phyloP scores from a whole-genome alignment of 305 asterid species.

The Fraxinus latifolia region DNA sequence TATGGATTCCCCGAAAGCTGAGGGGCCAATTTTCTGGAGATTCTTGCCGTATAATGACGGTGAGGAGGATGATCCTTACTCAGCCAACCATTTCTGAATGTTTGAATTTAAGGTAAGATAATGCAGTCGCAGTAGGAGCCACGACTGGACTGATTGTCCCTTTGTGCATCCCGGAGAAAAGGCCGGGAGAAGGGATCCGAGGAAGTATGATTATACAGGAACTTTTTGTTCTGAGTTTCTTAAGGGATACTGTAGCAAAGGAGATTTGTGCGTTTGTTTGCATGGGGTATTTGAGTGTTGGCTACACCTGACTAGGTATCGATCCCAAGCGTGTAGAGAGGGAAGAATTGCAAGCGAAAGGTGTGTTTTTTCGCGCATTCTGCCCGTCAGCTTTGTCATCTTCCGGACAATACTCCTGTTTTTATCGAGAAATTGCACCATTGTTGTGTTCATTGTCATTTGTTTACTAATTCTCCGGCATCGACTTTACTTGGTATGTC shows the following conservation, averaged over 20 bases:
- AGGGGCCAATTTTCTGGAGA: constrained; percentile 48
- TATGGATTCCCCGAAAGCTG: constrained; percentile 50
- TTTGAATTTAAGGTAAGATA: constrained; percentile 79
- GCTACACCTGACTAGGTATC: constrained; percentile 74
- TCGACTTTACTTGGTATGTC: constrained; percentile 53
- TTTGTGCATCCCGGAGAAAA: constrained; percentile 87
- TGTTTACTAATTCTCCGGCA: constrained; percentile 47
- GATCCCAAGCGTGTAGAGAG: constrained; percentile 82
- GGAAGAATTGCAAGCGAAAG: constrained; percentile 76
- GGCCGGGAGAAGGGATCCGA: constrained; percentile 77
- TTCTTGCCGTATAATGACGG: constrained; percentile 61
- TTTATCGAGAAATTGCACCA: constrained; percentile 21
- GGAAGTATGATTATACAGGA: constrained; percentile 58
- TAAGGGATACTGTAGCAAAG: constrained; percentile 53
- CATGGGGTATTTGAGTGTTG: constrained; percentile 86
- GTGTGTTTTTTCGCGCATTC: constrained; percentile 79
- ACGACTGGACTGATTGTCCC: constrained; percentile 95
- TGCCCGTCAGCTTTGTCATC: constrained; percentile 59
- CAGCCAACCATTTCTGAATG: constrained; percentile 75
- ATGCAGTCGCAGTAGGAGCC: constrained; percentile 80
- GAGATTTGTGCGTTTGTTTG: constrained; percentile 65
- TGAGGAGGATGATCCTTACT: constrained; percentile 55
- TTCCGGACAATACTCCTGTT: background rate
- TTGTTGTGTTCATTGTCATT: constrained; percentile 65
- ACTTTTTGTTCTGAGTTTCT: constrained; percentile 69